Evolutionary conservation across 177 flowering plant genomes (phyloP).

Genomic region (Tripterygium wilfordii): DNA sequence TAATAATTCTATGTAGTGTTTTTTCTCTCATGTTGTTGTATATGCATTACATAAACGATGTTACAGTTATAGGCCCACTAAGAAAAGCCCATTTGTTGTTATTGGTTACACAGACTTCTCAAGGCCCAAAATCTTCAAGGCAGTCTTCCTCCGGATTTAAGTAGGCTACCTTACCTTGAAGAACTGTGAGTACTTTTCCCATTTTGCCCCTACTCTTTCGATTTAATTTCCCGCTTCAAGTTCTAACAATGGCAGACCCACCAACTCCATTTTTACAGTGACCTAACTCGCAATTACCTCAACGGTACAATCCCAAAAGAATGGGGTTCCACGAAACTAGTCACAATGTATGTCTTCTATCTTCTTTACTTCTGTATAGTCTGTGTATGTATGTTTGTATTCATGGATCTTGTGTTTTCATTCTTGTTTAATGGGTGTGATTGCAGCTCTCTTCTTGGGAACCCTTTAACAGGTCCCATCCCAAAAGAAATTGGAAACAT

Average conservation of each 20-base stretch:
- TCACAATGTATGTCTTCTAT: constrained; percentile 21
- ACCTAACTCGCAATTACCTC: constrained; percentile 29
- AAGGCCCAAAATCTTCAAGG: constrained; percentile 34
- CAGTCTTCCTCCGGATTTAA: constrained; percentile 24
- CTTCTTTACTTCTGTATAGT: too few relatives aligned
- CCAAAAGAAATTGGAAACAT: constrained; percentile 47
- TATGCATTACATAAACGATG: too few relatives aligned
- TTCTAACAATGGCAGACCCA: background rate
- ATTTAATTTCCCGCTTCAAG: background rate
- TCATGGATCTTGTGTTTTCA: too few relatives aligned
- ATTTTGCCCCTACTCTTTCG: background rate
- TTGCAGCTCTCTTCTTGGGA: constrained; percentile 46
- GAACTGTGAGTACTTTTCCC: constrained; percentile 23
- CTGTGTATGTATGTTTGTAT: too few relatives aligned
- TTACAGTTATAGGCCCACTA: background rate
- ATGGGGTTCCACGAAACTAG: constrained; percentile 25
- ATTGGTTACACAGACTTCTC: constrained; percentile 20
- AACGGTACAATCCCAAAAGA: constrained; percentile 28
- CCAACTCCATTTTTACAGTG: constrained; percentile 11
- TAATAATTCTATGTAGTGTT: too few relatives aligned
- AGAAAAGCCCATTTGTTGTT: background rate
- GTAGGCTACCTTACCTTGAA: constrained; percentile 29
- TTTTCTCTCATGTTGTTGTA: too few relatives aligned
- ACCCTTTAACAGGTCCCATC: constrained; percentile 43
- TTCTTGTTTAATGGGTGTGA: background rate